phyloP scores from a whole-genome alignment of 305 asterid species.

The Fraxinus dipetala region DNA sequence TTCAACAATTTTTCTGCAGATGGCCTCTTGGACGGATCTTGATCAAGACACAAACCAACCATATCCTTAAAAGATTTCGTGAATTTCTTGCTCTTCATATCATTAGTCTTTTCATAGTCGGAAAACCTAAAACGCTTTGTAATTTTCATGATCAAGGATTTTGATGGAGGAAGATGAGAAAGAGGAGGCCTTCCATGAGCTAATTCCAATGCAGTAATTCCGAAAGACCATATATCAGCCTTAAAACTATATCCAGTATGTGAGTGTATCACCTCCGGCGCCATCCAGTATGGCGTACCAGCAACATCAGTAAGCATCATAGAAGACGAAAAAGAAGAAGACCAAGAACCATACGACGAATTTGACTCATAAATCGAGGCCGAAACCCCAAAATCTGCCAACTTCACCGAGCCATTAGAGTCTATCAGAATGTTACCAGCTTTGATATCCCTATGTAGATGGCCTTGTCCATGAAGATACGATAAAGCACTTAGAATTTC shows the following conservation, averaged over 20 bases:
- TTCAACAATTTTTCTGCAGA: slow-evolving; percentile 67
- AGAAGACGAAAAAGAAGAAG: slow-evolving; percentile 38
- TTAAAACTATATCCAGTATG: slow-evolving; percentile 64
- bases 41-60: slow-evolving; percentile 76
- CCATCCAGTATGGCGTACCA: slow-evolving; percentile 88
- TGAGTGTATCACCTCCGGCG: slow-evolving; percentile 75
- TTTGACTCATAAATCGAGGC: slow-evolving; percentile 62
- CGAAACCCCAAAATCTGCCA: slow-evolving; percentile 84
- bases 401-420: slow-evolving; percentile 57
- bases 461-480: slow-evolving; percentile 86
- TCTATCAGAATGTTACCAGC: slow-evolving; percentile 75
- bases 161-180: slow-evolving; percentile 69
- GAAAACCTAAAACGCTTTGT: slow-evolving; percentile 68
- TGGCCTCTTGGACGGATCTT: slow-evolving; percentile 78
- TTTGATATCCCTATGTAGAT: slow-evolving; percentile 71
- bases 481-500: slow-evolving; percentile 56
- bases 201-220: slow-evolving; percentile 70
- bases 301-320: slow-evolving; percentile 56
- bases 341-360: slow-evolving; percentile 20
- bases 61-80: slow-evolving; percentile 63
- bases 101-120: slow-evolving; percentile 51
- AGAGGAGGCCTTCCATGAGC: slow-evolving; percentile 88
- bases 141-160: slow-evolving; percentile 69
- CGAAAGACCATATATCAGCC: slow-evolving; percentile 93
- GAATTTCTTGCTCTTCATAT: slow-evolving; percentile 50